A percentile compares a stretch with the other conserved stretches of the same genome.
Evolutionary conservation across 2,329 filamentous ascomycete genomes (phyloP).

Genomic region (Ceratocystis huliohia): DNA sequence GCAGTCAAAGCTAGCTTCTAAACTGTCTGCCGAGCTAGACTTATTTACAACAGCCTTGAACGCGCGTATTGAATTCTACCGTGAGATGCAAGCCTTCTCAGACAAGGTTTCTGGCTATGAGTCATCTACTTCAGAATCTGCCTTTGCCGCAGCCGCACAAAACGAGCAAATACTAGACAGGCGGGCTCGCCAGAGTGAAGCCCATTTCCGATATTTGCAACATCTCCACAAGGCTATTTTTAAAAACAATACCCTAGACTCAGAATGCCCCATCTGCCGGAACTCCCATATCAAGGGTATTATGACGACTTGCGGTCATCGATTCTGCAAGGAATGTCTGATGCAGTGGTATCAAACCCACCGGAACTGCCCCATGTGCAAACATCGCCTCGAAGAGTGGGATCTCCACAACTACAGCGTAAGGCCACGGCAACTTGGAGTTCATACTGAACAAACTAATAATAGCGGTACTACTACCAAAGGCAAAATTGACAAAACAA

Average conservation of each 20-base stretch:
- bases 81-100: slow-evolving; percentile 79
- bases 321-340: slow-evolving; percentile 85
- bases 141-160: background rate
- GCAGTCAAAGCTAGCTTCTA: slow-evolving; percentile 22
- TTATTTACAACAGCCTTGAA: slow-evolving; percentile 72
- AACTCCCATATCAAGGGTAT: slow-evolving; percentile 63
- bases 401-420: slow-evolving; percentile 79
- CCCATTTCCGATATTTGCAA: slow-evolving; percentile 57
- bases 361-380: slow-evolving; percentile 74
- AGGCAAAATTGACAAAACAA: no score
- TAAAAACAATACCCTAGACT: slow-evolving; percentile 41
- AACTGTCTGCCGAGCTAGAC: slow-evolving; percentile 58
- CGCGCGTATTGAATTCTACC: slow-evolving; percentile 74
- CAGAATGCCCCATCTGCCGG: slow-evolving; percentile 79
- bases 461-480: slow-evolving; percentile 27
- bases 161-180: slow-evolving; percentile 29
- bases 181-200: slow-evolving; percentile 47
- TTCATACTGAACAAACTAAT: slow-evolving; percentile 35
- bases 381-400: slow-evolving; percentile 47
- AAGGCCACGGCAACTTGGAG: slow-evolving; percentile 59
- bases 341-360: slow-evolving; percentile 62
- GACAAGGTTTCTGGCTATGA: slow-evolving; percentile 47
- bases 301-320: slow-evolving; percentile 78
- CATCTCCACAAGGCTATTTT: slow-evolving; percentile 26
- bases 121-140: slow-evolving; percentile 26